phyloP scores from a whole-genome alignment of 495 filamentous ascomycete species.

The Beverwykella pulmonaria region DNA sequence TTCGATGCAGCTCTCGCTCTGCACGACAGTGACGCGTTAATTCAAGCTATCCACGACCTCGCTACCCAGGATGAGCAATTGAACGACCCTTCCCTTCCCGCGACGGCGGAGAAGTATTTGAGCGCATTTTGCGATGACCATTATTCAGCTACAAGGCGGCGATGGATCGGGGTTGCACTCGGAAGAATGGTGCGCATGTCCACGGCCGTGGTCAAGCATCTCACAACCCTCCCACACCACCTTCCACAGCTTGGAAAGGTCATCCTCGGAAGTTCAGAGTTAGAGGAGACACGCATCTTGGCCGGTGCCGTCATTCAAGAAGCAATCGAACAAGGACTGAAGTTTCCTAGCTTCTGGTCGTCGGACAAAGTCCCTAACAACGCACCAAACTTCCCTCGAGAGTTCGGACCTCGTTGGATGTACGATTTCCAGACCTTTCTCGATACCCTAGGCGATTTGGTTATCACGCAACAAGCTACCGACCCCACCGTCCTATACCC shows the following conservation, averaged over 20 bases:
- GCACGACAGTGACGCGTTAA: neutral
- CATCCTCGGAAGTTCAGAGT: conserved; percentile 7
- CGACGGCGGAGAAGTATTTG: conserved; percentile 9
- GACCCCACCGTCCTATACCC: conserved; percentile 15
- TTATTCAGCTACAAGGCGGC: neutral
- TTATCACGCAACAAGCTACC: neutral
- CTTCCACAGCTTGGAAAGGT: conserved; percentile 22
- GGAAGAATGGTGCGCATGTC: conserved; percentile 10
- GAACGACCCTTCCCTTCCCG: neutral
- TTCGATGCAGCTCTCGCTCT: neutral
- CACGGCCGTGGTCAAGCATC: neutral
- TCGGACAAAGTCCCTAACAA: conserved; percentile 16
- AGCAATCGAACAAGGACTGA: conserved; percentile 5
- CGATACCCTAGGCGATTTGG: conserved; percentile 11
- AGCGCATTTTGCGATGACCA: conserved; percentile 5
- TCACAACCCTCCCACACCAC: neutral
- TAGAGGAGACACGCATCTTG: conserved; percentile 32
- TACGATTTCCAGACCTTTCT: conserved; percentile 27
- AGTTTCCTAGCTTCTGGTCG: conserved; percentile 24
- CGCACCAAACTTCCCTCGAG: conserved; percentile 19
- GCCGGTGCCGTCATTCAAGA: conserved; percentile 30
- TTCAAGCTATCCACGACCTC: neutral
- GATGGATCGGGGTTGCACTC: conserved; percentile 15
- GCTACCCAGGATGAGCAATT: neutral
- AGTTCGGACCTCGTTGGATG: conserved; percentile 17